Conservation (phyloP, 164 flowering plant species). For the Hamamelis virginiana region DNA sequence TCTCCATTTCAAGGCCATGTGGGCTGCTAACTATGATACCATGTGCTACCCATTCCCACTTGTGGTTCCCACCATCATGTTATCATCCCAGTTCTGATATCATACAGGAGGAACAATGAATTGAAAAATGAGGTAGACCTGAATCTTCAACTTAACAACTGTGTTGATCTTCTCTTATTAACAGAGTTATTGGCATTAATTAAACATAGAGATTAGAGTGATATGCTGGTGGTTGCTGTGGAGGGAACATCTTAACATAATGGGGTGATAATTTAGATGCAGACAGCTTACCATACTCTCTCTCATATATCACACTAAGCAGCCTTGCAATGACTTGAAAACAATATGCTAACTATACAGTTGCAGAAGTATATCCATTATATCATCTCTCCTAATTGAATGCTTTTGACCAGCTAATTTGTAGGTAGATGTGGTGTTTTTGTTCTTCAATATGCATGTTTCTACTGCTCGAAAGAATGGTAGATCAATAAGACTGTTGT, state of each 20-base stretch:
- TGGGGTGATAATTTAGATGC: conserved; percentile 6
- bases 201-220: no score
- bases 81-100: neutral
- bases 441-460: no score
- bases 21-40: conserved; percentile 14
- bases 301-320: neutral
- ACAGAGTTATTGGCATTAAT: neutral
- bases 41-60: conserved; percentile 7
- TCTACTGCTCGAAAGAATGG: no score
- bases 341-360: conserved; percentile 5
- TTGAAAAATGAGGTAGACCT: no score
- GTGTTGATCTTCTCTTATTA: neutral
- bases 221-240: conserved; percentile 16
- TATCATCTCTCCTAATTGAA: neutral
- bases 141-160: neutral
- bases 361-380: neutral
- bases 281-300: conserved; percentile 9
- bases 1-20: conserved; percentile 13
- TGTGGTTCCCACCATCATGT: conserved; percentile 4
- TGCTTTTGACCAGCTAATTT: no score
- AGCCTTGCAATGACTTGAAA: conserved; percentile 9
- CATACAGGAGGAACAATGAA: no score
- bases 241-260: conserved; percentile 21
- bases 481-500: no score
- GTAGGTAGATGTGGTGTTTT: no score